Evolutionary conservation across 164 flowering plant genomes (phyloP).

Genomic region (Aristolochia contorta): DNA sequence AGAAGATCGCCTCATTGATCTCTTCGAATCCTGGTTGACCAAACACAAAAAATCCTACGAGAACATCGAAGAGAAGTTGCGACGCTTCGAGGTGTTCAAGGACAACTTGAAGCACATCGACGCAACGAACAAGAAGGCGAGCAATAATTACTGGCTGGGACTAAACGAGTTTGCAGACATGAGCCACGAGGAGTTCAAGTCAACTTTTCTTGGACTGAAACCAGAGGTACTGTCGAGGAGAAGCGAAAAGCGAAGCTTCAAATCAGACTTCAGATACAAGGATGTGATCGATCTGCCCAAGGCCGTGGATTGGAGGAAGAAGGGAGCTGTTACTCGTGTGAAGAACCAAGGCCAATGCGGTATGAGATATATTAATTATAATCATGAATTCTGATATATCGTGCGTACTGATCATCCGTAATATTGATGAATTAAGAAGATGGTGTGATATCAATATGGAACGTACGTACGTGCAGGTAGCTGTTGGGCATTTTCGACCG

Average conservation of each 20-base stretch:
- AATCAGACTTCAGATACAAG: constrained; percentile 20
- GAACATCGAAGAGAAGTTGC: constrained; percentile 56
- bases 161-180: constrained; percentile 69
- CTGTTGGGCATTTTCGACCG: constrained; percentile 91
- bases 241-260: constrained; percentile 8
- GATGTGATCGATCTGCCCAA: constrained; percentile 49
- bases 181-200: constrained; percentile 71
- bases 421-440: too few species aligned
- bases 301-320: constrained; percentile 84
- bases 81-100: constrained; percentile 62
- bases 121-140: constrained; percentile 46
- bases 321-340: constrained; percentile 67
- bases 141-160: constrained; percentile 72
- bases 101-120: constrained; percentile 68
- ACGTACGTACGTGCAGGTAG: constrained; percentile 37
- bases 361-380: constrained; percentile 12
- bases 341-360: constrained; percentile 89
- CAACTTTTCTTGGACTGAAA: constrained; percentile 45
- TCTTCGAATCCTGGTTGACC: constrained; percentile 61
- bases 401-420: too few species aligned
- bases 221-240: constrained; percentile 17
- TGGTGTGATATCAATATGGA: too few species aligned
- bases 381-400: too few species aligned
- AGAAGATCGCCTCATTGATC: constrained; percentile 44
- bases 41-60: constrained; percentile 48